A percentile compares a stretch with the other conserved stretches of the same genome.
Conservation (phyloP, 2,329 filamentous ascomycete species). For the Xylariaceae sp. region DNA sequence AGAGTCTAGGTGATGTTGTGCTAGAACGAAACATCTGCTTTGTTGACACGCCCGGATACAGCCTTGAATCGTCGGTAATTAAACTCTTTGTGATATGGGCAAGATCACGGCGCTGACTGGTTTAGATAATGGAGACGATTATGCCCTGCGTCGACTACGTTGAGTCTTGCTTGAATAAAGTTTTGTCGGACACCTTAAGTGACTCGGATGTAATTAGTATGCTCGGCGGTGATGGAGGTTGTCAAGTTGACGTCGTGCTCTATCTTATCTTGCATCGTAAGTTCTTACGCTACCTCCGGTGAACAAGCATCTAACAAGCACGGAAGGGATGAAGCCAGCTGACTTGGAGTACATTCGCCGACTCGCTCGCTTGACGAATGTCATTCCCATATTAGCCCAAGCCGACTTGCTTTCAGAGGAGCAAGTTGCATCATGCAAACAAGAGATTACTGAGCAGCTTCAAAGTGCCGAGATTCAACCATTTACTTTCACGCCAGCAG, state of each 20-base stretch:
- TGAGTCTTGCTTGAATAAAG: slow-evolving; percentile 69
- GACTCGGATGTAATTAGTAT: slow-evolving; percentile 78
- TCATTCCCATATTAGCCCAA: slow-evolving; percentile 82
- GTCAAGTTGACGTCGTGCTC: slow-evolving; percentile 83
- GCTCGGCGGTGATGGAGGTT: slow-evolving; percentile 80
- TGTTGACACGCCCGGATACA: slow-evolving; percentile 78
- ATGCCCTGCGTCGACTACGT: slow-evolving; percentile 72
- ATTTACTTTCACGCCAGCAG: slow-evolving; percentile 67
- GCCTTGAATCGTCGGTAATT: slow-evolving; percentile 57
- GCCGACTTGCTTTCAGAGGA: slow-evolving; percentile 70
- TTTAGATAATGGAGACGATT: slow-evolving; percentile 57
- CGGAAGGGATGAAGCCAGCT: slow-evolving; percentile 60
- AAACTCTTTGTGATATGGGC: neutral
- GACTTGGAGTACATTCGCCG: slow-evolving; percentile 76
- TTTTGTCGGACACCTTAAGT: slow-evolving; percentile 66
- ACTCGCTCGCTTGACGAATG: slow-evolving; percentile 76
- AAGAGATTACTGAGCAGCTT: slow-evolving; percentile 62
- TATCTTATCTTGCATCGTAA: slow-evolving; percentile 79
- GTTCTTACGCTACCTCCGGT: slow-evolving; percentile 31
- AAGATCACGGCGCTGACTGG: slow-evolving; percentile 22
- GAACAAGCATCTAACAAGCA: slow-evolving; percentile 26
- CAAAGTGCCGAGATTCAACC: slow-evolving; percentile 62
- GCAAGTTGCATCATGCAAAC: slow-evolving; percentile 65
- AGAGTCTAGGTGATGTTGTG: slow-evolving; percentile 76
- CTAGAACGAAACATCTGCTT: slow-evolving; percentile 94